Evolutionary conservation across 495 filamentous ascomycete species (phyloP).

Genomic region (Penicillium samsonianum): DNA sequence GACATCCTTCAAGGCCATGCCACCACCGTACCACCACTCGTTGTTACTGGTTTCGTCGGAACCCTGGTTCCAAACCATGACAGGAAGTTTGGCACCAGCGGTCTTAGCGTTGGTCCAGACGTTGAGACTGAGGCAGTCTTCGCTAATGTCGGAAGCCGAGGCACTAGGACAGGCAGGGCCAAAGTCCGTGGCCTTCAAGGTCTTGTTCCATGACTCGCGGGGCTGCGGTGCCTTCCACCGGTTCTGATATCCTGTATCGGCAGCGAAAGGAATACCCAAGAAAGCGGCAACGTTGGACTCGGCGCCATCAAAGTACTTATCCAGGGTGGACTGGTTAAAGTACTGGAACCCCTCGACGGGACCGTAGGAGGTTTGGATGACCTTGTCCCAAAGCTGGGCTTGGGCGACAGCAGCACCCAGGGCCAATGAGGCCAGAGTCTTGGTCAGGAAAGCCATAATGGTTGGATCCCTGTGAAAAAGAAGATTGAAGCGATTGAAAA

Average conservation of each 20-base stretch:
- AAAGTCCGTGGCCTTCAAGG: conserved; percentile 22
- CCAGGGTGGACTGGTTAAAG: conserved; percentile 31
- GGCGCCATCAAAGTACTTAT: conserved; percentile 35
- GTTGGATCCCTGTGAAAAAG: not conserved
- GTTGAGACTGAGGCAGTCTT: conserved; percentile 36
- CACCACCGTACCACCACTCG: conserved; percentile 31
- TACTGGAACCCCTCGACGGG: conserved; percentile 33
- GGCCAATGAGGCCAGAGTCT: conserved; percentile 15
- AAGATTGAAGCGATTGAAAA: not conserved
- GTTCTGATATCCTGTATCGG: conserved; percentile 32
- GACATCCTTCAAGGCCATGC: conserved; percentile 43
- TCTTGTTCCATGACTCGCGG: conserved; percentile 29
- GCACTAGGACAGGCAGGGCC: conserved; percentile 28
- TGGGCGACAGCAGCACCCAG: conserved; percentile 21
- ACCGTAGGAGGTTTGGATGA: conserved; percentile 30
- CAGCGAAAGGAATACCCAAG: conserved; percentile 31
- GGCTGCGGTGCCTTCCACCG: conserved; percentile 34
- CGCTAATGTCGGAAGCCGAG: conserved; percentile 20
- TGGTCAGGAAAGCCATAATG: conserved; percentile 17
- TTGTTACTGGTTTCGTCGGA: conserved; percentile 30
- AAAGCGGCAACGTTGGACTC: conserved; percentile 53
- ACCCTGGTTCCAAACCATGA: conserved; percentile 35
- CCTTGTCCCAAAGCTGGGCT: conserved; percentile 26
- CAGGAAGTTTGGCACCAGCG: conserved; percentile 29
- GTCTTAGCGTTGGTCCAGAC: conserved; percentile 32